Evolutionary conservation across 805 yeast genomes (phyloP).

Genomic region (Candida sanyiensis): DNA sequence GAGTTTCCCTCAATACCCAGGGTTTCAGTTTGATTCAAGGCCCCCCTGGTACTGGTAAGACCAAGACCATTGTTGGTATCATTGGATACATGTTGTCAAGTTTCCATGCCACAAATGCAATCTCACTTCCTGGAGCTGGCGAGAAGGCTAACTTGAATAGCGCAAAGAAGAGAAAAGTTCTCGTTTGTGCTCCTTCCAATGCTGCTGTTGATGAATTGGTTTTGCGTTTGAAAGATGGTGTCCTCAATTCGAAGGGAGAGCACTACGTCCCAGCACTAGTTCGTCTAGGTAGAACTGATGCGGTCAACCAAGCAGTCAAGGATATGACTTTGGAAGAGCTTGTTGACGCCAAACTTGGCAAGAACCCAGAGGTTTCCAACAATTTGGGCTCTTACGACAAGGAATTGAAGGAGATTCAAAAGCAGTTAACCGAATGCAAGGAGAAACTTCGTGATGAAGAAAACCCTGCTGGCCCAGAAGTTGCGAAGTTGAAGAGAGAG

Average conservation of each 20-base stretch:
- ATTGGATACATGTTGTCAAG: constrained; percentile 67
- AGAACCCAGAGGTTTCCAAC: constrained; percentile 19
- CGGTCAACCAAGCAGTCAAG: constrained; percentile 72
- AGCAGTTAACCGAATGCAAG: constrained; percentile 18
- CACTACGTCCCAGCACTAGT: constrained; percentile 61
- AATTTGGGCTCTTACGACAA: constrained; percentile 47
- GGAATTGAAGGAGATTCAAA: constrained; percentile 30
- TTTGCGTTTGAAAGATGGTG: constrained; percentile 71
- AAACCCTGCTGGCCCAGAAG: constrained; percentile 36
- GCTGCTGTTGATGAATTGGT: constrained; percentile 98
- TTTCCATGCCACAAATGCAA: constrained; percentile 25
- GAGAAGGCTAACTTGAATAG: constrained; percentile 19
- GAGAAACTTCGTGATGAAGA: constrained; percentile 24
- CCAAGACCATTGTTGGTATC: constrained; percentile 91
- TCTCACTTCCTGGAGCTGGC: constrained; percentile 26
- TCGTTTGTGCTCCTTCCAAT: constrained; percentile 96
- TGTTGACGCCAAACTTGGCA: constrained; percentile 47
- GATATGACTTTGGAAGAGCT: constrained; percentile 82
- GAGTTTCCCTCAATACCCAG: constrained; percentile 54
- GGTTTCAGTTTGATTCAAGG: constrained; percentile 96
- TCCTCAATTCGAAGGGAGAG: constrained; percentile 49
- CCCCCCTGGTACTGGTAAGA: constrained; percentile 99
- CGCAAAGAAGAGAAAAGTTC: constrained; percentile 42
- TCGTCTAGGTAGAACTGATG: constrained; percentile 86
- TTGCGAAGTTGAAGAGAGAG: constrained; percentile 48